Evolutionary conservation across 1,284 basidiomycete species (phyloP), one percentile per base, ranked within the genome.

Genomic region (Paramarasmius palmivorus): DNA sequence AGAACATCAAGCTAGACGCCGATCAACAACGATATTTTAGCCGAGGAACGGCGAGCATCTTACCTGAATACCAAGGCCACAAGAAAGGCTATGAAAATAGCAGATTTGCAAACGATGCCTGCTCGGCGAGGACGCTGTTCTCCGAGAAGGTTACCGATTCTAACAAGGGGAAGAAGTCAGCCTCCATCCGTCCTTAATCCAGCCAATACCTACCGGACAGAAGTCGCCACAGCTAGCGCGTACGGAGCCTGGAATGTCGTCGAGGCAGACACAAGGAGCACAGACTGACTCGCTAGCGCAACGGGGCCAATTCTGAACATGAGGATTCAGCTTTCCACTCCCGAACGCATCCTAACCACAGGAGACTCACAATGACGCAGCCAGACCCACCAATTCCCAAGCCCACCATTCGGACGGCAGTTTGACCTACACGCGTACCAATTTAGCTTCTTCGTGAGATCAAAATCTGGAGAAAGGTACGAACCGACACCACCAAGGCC

Each of bases 381-480:
- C 76, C 3, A 80, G 66, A 2, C 75, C 73, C 10, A 90, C 73
- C 3, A 93, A 74, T 65, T 95, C 93, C 93, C 93, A 95, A 35
- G 87, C 86, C 92, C 92, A 95, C 93, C 93, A 95, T 66, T 95
- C 93, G 7, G 83, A 84, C 1, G 89, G n/a, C 90, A 37, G 73
- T 77, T 59, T 82, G 80, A 10, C 72, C 69, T 71, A 54, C 17
- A n/a, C 2, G 25, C 20, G 41, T 25, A 9, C 10, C 44, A 8
- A 5, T 32, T 32, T 29, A 19, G 25, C 3, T 29, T 34, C 9
- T 36, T 15, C 35, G 39, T 36, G 25, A 17, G 29, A 26, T 26
- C 29, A 17, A 10, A 34, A 19, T 1, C 25, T n/a, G 29, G n/a
- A 17, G 12, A 38, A 3, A 49, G 17, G 14, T 34, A 36, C 36